Base-by-base conservation (phyloP, 176 grass and related monocot genomes). In the Triticum timopheevii region DNA sequence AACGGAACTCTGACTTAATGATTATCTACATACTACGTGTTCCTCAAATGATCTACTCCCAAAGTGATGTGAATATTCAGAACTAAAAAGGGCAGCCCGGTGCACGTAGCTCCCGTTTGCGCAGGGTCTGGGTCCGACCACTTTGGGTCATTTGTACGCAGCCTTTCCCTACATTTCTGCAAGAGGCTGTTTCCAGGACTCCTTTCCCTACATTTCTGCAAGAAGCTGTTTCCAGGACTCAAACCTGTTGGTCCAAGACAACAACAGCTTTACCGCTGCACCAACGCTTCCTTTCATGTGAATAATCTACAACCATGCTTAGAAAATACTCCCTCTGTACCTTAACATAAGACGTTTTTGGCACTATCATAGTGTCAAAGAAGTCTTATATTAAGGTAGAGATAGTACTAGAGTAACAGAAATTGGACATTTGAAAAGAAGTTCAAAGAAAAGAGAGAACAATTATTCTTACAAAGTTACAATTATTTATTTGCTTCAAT, bases 41-140 rank as follows among this genome's bases (percentile, higher is more conserved):
- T 73, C 4, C 67, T 79, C 16, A 30, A 84, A 74, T 84, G 69
- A 22, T 74, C 10, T 73, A 27, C 68, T 83, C 66, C 30, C 77
- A 68, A 87, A 75, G 22, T 65, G 22, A 74, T 7, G 13, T 65
- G 28, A 36, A 73, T 58, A 58, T 23, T 83, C 34, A 63, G n/a
- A 63, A 84, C 15, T 74, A 19, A 54, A 54, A 7, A 54, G 50
- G 50, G 50, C 50, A 54, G 50, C 50, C 50, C 2, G 16, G 50
- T 54, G 16, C 50, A 54, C 16, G 16, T 54, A 54, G 16, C 16
- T 54, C 50, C 16, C 50, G 50, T 54, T 54, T 54, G 50, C 50
- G 50, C 50, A 54, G 16, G 50, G 50, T 54, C 50, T 0, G 50
- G 50, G 16, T 19, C 50, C 16, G 50, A 19, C 50, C 50, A 54